Evolutionary conservation across 192 early-diverging fungal species (phyloP).

Genomic region (Lunasporangiospora selenospora): DNA sequence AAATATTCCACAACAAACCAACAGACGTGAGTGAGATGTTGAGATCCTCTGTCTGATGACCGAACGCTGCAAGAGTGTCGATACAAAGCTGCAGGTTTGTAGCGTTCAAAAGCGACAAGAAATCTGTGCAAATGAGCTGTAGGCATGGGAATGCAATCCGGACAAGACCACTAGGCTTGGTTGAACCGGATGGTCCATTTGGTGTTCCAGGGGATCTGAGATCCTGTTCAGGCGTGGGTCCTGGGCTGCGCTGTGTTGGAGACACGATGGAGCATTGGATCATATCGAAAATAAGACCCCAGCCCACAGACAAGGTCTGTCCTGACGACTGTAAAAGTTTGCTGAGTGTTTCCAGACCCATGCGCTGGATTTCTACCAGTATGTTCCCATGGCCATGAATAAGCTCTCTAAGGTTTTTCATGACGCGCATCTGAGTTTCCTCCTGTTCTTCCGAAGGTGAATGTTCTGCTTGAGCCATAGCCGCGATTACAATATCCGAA

Average conservation of each 20-base stretch:
- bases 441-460: conserved; percentile 69
- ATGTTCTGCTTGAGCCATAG: conserved; percentile 68
- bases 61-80: conserved; percentile 80
- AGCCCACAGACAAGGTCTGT: conserved; percentile 82
- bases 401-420: conserved; percentile 65
- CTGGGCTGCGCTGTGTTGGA: not conserved
- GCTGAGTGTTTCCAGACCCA: conserved; percentile 88
- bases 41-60: conserved; percentile 83
- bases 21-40: conserved; percentile 95
- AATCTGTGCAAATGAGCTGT: conserved; percentile 96
- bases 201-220: not conserved
- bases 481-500: conserved; percentile 75
- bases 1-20: conserved; percentile 91
- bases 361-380: conserved; percentile 79
- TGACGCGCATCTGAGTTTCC: conserved; percentile 69
- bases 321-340: conserved; percentile 91
- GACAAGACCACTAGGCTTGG: conserved; percentile 58
- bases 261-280: conserved; percentile 62
- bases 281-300: conserved; percentile 92
- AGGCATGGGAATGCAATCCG: conserved; percentile 89
- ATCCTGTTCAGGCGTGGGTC: conserved; percentile 17
- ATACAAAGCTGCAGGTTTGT: conserved; percentile 81
- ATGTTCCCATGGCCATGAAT: conserved; percentile 51
- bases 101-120: conserved; percentile 81
- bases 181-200: conserved; percentile 13